Evolutionary conservation across 768 basidiomycete genomes (phyloP).

Genomic region (Leccinum barrowsii): DNA sequence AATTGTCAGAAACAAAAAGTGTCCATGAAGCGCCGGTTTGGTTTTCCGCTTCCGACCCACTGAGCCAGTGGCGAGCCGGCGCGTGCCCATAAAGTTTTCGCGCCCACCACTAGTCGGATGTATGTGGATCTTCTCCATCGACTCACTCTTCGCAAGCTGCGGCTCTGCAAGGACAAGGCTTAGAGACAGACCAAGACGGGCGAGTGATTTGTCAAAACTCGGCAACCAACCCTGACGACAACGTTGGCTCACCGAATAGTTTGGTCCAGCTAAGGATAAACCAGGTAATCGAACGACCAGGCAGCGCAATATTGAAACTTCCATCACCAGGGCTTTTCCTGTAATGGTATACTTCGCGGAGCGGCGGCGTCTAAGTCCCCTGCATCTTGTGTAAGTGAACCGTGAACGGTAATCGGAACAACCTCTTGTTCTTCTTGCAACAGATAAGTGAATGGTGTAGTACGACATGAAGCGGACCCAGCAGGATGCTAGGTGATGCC

Average conservation of each 20-base stretch:
- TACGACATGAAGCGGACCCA: not conserved
- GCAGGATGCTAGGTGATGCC: not conserved
- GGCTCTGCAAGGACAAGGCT: slow-evolving; percentile 3
- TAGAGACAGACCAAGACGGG: slow-evolving; percentile 5
- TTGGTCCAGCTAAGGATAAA: slow-evolving; percentile 18
- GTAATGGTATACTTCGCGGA: slow-evolving; percentile 4
- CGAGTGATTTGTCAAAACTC: slow-evolving; percentile 2
- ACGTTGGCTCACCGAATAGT: slow-evolving; percentile 16
- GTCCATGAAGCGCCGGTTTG: not conserved
- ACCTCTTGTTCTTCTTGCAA: slow-evolving; percentile 2
- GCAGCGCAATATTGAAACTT: slow-evolving; percentile 18
- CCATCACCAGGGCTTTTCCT: slow-evolving; percentile 2
- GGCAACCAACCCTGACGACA: slow-evolving; percentile 5
- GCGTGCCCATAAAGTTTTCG: slow-evolving; percentile 6
- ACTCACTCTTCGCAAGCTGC: not conserved
- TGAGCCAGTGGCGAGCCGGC: slow-evolving; percentile 1
- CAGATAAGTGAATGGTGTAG: not conserved
- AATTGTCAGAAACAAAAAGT: slow-evolving; percentile 11
- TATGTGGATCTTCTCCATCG: slow-evolving; percentile 9
- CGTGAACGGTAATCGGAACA: not conserved
- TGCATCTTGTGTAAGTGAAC: slow-evolving; percentile 9
- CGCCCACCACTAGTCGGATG: slow-evolving; percentile 10
- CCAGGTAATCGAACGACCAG: slow-evolving; percentile 15
- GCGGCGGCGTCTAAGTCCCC: not conserved
- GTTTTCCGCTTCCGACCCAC: slow-evolving; percentile 23